Base-by-base conservation (phyloP, 352 stramenopile species). In the Pythium insidiosum region DNA sequence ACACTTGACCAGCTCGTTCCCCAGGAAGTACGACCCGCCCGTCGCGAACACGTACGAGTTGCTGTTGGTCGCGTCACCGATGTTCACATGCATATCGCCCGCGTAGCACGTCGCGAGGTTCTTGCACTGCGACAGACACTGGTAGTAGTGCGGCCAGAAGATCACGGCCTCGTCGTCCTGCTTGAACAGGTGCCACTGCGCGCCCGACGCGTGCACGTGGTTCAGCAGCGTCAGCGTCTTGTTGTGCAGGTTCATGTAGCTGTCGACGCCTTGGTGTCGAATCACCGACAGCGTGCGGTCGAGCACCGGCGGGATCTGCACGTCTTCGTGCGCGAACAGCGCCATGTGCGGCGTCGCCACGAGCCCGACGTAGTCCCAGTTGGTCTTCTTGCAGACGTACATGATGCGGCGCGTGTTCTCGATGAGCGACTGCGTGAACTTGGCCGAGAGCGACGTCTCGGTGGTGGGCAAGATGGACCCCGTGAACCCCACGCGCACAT, bases 21-120 rank as follows among this genome's bases (percentile, higher is more conserved):
- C 75, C 19, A 88, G 51, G 55, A 88, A 88, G 56, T 88, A 88
- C 22, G 70, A 84, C 4, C 75, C 75, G 6, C 75, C 75, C 0
- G 75, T 88, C 6, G 75, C 75, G 54, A 88, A 88, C 43, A 88
- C 72, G 61, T 88, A 88, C 50, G 72, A 88, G 37, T 88, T 88
- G 23, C 61, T 49, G 45, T 88, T 88, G 30, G 45, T 50, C 0
- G 49, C 56, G 48, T 75, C 72, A 2, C 68, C 75, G 39, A 85
- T 70, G 47, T 88, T 88, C 12, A 88, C 72, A 52, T 88, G 75
- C 75, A 88, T 88, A 46, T 88, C 75, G 19, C 75, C 75, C 10
- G 75, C 75, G 51, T 88, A 88, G 56, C 75, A 88, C 33, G 62
- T 61, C 38, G 58, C 64, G 25, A 88, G 43, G 44, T 74, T 66